Evolutionary conservation across 805 yeast genomes (phyloP).

Genomic region (Wickerhamomyces canadensis): DNA sequence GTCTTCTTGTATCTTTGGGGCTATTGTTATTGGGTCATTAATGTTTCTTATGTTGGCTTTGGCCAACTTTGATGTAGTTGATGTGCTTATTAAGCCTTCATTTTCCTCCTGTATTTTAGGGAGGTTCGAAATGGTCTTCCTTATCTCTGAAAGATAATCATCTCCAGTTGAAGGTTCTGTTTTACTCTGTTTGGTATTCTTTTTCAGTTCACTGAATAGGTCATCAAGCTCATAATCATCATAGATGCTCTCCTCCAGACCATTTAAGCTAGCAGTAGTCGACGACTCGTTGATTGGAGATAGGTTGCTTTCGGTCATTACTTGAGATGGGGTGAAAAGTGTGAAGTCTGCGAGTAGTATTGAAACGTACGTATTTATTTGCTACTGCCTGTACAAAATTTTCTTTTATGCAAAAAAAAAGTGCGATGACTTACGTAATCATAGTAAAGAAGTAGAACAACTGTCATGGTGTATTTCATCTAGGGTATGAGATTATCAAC

Average conservation of each 20-base stretch:
- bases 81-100: neutral
- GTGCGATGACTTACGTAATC: conserved; percentile 2
- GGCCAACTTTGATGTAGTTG: conserved; percentile 6
- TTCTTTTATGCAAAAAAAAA: neutral
- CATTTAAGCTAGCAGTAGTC: conserved; percentile 3
- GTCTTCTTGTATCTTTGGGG: conserved; percentile 10
- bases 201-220: conserved; percentile 27
- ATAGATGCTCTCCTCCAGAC: conserved; percentile 7
- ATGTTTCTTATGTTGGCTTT: conserved; percentile 26
- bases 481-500: no score
- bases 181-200: conserved; percentile 3
- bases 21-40: conserved; percentile 41
- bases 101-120: conserved; percentile 32
- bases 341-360: no score
- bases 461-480: no score
- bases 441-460: neutral
- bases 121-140: conserved; percentile 28
- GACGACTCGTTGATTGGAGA: conserved; percentile 16
- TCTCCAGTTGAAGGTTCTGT: conserved; percentile 7
- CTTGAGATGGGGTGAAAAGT: no score
- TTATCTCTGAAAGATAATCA: conserved; percentile 31
- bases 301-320: neutral
- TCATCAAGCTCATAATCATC: conserved; percentile 26
- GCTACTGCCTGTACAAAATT: neutral
- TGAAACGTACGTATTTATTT: no score